Base-by-base conservation (phyloP, 2,329 filamentous ascomycete genomes). In the Colletotrichum australisinense region DNA sequence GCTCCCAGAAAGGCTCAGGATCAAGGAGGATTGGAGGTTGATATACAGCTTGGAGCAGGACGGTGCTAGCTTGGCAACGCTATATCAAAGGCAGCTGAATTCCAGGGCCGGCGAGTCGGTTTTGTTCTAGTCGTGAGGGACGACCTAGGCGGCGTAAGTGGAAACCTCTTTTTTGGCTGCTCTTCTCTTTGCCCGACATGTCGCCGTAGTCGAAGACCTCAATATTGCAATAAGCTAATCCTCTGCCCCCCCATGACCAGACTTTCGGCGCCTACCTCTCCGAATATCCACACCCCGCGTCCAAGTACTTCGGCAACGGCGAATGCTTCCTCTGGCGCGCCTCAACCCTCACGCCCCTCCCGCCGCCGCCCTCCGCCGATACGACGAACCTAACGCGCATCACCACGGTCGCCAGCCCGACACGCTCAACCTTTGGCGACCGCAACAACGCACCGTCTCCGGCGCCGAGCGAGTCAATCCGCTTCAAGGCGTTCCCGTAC, bases 401-500 rank as follows among this genome's bases (percentile, higher is more conserved):
- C 69, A 84, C 83, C 16, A 86, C 84, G 22, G 82, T 86, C 16
- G 75, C 80, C 49, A 75, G 68, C 63, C 72, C 77, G 16, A 67
- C 65, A 16, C 75, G 75, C 53, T 71, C 75, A 55, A 74, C 73
- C 63, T 77, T 77, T 68, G 46, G 64, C 46, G 78, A 57, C 78
- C 80, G 24, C 77, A 79, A 12, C 77, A 79, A 12, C 78, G 78
- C 5, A 76, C 64, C 76, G 38, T 78, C 72, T 4, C 78, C 88
- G 1, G 88, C 87, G 30, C 91, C 91, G 4, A 90, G 91, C 5
- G 94, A 96, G 74, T 89, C 91, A 30, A 94, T 98, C 77, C 92
- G 97, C 24, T 99, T 99, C 88, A 98, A 98, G 84, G 96, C 96
- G 0, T 99, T 98, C 78, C 95, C 96, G 0, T 98, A 98, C 80